Evolutionary conservation across 129 eudicot species (phyloP), one percentile per base, ranked within the genome.

Genomic region (Centella asiatica): DNA sequence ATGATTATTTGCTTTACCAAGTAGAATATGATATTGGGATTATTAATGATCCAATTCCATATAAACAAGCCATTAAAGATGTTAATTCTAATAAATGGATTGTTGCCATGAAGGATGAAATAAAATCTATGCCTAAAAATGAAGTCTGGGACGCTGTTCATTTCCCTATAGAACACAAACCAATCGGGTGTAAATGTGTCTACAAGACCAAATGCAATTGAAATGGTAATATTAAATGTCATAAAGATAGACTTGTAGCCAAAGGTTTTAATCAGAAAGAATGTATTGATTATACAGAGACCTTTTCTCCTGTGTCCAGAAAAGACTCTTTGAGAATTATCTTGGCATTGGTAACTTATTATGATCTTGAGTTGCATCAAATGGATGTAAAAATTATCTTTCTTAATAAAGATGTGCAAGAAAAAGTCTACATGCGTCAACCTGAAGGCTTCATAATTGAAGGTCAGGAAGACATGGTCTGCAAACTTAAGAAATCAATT

Each of bases 401-500:
- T n/a, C 57, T 51, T 28, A 51, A 51, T 3, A 6, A 28, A 22
- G 26, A 51, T 23, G 27, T 51, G 22, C 27, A 51, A 12, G 26
- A 51, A 3, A 13, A 51, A 28, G 57, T 51, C 22, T 51, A 23
- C 26, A 51, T 3, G 26, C 6, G 26, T 12, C 39, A 57, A 27
- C 42, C 40, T 13, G 23, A 57, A 31, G 62, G 37, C 25, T 57
- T 57, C 44, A 12, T 28, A 26, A 19, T 18, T 57, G 26, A 28
- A 19, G 62, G 12, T 2, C 17, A 28, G 12, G 62, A 57, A 42
- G 42, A 57, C 2, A 8, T 57, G 39, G 62, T 57, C 12, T 31
- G 62, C 39, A 57, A 57, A 33, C 42, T 57, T 18, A 57, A 28
- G 42, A 57, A 57, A 32, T 57, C 62, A 26, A 57, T 57, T 28